Evolutionary conservation across 2,329 filamentous ascomycete species (phyloP), one percentile per base, ranked within the genome.

Genomic region (Colletotrichum sansevieriae): DNA sequence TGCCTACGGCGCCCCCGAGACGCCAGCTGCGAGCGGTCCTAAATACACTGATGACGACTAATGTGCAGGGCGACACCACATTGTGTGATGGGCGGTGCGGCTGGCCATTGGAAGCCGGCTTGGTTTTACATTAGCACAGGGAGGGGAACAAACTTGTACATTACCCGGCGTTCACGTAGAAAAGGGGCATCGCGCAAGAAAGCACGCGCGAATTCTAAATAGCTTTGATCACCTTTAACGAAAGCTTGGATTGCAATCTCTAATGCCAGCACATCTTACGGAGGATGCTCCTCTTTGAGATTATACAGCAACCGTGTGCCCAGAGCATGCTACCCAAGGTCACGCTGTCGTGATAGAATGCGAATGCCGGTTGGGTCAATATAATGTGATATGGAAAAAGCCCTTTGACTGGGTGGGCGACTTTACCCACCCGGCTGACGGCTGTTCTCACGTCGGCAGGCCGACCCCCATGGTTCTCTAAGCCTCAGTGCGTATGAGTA

Each of bases 11-110:
- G 83, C 84, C 33, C 83, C 87, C 2, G 89, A 89, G 76, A 90
- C 88, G 18, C 88, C 90, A 33, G 89, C 88, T 20, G 88, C 87
- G 3, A 87, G 86, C 58, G 86, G 85, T 13, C 86, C 85, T 46
- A 78, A 82, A 69, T 87, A 87, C 74, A 83, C 83, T 13, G 85
- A 87, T 70, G 85, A 87, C 70, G 85, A 87, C 68, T 81, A 22
- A 73, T 65, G 62, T 13, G 41, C 11, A 11, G 41, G n/a, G 41
- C 41, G 55, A 20, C 12, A 60, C n/a, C 11, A 58, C 18, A 25
- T 15, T 46, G 29, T 39, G 10, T 41, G 44, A 39, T 13, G 33
- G 22, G 43, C 22, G 20, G 33, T 6, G 52, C 22, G 33, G 33
- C n/a, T 18, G 54, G 33, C 37, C 29, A 10, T 35, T 33, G 3